Conservation (phyloP, 2,329 filamentous ascomycete genomes). For the Graphilbum ipis-grandicollis region DNA sequence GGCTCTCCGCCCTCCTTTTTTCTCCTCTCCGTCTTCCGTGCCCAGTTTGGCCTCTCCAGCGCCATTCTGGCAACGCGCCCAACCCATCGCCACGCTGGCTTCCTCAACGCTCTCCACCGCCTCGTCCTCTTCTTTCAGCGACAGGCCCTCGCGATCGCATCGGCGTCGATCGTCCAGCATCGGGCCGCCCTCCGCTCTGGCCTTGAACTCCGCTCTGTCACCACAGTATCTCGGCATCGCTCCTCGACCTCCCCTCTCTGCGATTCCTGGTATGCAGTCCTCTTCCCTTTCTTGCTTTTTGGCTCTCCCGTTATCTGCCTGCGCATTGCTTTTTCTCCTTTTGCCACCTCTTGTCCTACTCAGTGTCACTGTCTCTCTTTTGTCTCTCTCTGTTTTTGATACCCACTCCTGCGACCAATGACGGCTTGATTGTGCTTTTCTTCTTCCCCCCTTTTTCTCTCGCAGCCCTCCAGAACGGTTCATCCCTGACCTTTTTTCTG, state of each 20-base stretch:
- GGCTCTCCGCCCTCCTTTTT: neutral
- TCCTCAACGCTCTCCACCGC: constrained; percentile 25
- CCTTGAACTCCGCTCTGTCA: constrained; percentile 15
- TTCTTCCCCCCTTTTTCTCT: neutral
- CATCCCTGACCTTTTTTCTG: neutral
- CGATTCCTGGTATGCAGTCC: constrained; percentile 33
- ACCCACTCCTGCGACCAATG: too few species aligned
- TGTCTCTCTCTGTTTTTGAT: neutral
- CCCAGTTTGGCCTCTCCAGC: constrained; percentile 9
- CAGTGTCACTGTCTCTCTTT: neutral
- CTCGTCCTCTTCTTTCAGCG: constrained; percentile 37
- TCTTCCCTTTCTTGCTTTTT: neutral
- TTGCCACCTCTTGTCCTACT: too few species aligned
- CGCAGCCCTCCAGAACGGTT: neutral
- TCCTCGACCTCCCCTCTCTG: constrained; percentile 26
- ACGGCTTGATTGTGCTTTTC: neutral
- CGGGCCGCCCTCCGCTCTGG: constrained; percentile 13
- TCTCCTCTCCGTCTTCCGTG: constrained; percentile 2
- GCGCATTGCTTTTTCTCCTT: neutral
- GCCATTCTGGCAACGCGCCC: constrained; percentile 12
- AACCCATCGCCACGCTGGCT: constrained; percentile 28
- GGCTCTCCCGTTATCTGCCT: constrained; percentile 1
- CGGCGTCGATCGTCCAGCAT: constrained; percentile 18
- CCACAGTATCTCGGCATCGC: constrained; percentile 20
- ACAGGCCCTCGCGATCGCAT: constrained; percentile 27